Conservation (phyloP, 1,284 basidiomycete genomes). For the Cutaneotrichosporon curvatum region DNA sequence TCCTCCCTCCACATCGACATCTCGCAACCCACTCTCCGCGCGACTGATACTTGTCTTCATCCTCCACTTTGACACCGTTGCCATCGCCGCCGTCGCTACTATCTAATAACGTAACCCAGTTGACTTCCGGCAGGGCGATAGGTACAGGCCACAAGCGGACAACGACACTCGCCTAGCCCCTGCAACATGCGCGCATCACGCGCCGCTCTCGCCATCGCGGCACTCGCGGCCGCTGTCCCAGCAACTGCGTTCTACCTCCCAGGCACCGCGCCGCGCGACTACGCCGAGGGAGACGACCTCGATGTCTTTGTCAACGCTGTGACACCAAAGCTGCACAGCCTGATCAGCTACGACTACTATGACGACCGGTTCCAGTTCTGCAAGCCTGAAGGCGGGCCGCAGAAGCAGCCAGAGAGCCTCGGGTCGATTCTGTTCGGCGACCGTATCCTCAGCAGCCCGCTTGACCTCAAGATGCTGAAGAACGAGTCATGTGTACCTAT, state of each 20-base stretch:
- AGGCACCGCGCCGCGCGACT: conserved; percentile 71
- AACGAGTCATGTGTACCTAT: conserved; percentile 64
- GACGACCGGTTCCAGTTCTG: conserved; percentile 71
- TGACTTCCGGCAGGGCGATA: too few relatives aligned
- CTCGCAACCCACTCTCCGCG: too few relatives aligned
- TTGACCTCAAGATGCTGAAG: conserved; percentile 51
- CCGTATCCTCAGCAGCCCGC: conserved; percentile 85
- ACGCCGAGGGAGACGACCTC: conserved; percentile 61
- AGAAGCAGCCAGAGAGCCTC: conserved; percentile 76
- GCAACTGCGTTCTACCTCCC: conserved; percentile 61
- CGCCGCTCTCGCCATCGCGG: conserved; percentile 3
- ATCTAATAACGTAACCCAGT: too few relatives aligned
- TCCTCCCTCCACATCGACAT: too few relatives aligned
- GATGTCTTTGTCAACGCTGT: conserved; percentile 71
- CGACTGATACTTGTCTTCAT: too few relatives aligned
- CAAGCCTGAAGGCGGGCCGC: conserved; percentile 64
- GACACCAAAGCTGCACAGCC: conserved; percentile 68
- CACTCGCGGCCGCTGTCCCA: conserved; percentile 17
- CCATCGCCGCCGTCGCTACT: too few relatives aligned
- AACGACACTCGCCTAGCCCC: too few relatives aligned
- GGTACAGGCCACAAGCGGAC: too few relatives aligned
- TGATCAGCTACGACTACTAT: conserved; percentile 38
- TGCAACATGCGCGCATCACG: conserved; percentile 12
- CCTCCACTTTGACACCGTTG: too few relatives aligned
- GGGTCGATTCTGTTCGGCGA: conserved; percentile 95